A percentile compares a stretch with the other conserved stretches of the same genome.
These are phyloP conservation scores for Talaromyces sp. DNA, from an alignment of 2,329 filamentous ascomycete genomes.

Conservation along the genomic window DNA sequence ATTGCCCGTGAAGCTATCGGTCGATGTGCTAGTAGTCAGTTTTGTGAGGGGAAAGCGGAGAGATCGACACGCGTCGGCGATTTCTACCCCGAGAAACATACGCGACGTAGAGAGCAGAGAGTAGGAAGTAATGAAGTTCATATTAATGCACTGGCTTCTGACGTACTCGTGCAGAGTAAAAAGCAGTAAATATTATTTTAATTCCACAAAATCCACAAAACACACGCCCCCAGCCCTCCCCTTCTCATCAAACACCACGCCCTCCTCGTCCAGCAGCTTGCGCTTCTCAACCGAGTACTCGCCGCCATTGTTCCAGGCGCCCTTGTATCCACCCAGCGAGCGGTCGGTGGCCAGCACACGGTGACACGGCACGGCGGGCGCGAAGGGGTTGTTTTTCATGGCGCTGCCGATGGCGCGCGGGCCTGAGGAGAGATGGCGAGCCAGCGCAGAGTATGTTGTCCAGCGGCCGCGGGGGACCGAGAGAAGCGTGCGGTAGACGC, in stretches of 20 bases:
- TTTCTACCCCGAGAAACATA: neutral
- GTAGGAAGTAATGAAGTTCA: neutral
- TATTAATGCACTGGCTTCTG: too few relatives aligned
- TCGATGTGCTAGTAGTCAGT: neutral
- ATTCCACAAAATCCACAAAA: constrained; percentile 28
- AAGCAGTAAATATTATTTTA: neutral
- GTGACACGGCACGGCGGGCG: constrained; percentile 76
- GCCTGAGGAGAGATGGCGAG: constrained; percentile 62
- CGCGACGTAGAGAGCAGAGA: neutral
- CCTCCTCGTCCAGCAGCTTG: constrained; percentile 37
- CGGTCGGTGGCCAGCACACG: constrained; percentile 71
- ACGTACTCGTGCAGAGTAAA: neutral
- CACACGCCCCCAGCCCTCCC: constrained; percentile 33
- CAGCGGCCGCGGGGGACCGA: constrained; percentile 71
- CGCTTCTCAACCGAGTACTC: constrained; percentile 39
- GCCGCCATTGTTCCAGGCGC: constrained; percentile 44
- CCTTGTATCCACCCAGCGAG: constrained; percentile 49
- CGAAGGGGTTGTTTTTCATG: constrained; percentile 72
- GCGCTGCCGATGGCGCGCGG: constrained; percentile 75
- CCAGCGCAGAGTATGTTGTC: constrained; percentile 72
- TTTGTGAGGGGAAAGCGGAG: neutral
- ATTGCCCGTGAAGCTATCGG: neutral
- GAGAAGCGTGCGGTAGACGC: constrained; percentile 65
- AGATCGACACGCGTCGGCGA: neutral
- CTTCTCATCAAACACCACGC: constrained; percentile 40